These are phyloP conservation scores for Ganoderma lingzhi DNA, from an alignment of 1,284 basidiomycete genomes.

Conservation along the genomic window DNA sequence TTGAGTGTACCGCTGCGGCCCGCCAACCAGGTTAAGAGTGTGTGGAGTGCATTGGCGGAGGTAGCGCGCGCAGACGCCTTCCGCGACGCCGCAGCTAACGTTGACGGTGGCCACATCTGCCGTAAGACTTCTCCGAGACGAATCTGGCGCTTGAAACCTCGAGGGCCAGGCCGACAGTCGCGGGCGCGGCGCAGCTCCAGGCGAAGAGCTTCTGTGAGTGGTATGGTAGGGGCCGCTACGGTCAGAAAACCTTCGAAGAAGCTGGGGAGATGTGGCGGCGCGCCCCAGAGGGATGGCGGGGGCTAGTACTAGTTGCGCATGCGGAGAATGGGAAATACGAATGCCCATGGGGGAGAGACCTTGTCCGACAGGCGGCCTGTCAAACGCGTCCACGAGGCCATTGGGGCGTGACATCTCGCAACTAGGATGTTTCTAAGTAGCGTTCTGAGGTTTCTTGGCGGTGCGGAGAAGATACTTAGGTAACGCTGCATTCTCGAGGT, in stretches of 20 bases:
- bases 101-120: not conserved
- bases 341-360: not conserved
- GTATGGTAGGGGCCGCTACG: not conserved
- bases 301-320: not conserved
- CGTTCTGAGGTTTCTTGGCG: not conserved
- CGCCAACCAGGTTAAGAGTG: not conserved
- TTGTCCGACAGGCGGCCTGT: not conserved
- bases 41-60: not conserved
- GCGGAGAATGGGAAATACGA: not conserved
- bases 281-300: not conserved
- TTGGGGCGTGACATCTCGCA: not conserved
- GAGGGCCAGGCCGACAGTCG: not conserved
- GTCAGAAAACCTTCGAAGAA: not conserved
- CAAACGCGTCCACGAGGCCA: constrained; percentile 1
- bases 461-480: not conserved
- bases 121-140: not conserved
- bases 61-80: not conserved
- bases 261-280: not conserved
- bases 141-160: not conserved
- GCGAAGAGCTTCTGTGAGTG: not conserved
- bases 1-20: not conserved
- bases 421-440: not conserved
- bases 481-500: not conserved
- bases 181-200: not conserved
- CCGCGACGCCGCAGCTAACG: not conserved